Evolutionary conservation across 345 rosid genomes (phyloP).

Genomic region (Camelina neglecta): DNA sequence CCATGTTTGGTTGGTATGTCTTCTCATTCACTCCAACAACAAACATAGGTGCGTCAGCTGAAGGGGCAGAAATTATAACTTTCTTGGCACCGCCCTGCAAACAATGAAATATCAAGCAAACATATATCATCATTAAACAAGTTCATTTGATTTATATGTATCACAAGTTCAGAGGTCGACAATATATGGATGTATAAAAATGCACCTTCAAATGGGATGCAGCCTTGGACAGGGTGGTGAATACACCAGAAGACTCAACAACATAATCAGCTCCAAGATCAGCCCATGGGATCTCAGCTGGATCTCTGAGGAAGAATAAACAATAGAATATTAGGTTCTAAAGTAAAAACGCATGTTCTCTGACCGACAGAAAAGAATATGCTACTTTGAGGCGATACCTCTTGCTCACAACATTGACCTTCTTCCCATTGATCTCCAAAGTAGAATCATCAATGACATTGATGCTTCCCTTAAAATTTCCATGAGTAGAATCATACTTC

Average conservation of each 20-base stretch:
- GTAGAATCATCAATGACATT: constrained; percentile 79
- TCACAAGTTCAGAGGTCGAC: constrained; percentile 11
- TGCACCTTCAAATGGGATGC: constrained; percentile 80
- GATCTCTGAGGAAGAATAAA: constrained; percentile 61
- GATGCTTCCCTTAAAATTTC: constrained; percentile 73
- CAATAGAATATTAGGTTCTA: constrained; percentile 24
- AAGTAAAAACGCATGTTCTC: constrained; percentile 11
- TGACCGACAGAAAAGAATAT: constrained; percentile 23
- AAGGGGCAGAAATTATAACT: constrained; percentile 97
- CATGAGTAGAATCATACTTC: constrained; percentile 98
- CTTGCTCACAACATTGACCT: constrained; percentile 69
- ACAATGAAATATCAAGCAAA: constrained; percentile 27
- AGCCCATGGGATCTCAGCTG: constrained; percentile 99
- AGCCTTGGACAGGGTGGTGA: constrained; percentile 90
- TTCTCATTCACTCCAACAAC: constrained; percentile 97
- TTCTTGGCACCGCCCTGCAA: constrained; percentile 95
- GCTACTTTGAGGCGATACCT: constrained; percentile 55
- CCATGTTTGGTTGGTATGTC: constrained; percentile 83
- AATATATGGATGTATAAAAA: constrained; percentile 9
- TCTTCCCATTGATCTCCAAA: constrained; percentile 89
- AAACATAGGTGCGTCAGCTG: constrained; percentile 99
- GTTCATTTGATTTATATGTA: not conserved
- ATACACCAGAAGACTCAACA: constrained; percentile 94
- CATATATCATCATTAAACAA: not conserved
- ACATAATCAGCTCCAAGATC: constrained; percentile 86